Evolutionary conservation across 305 asterid genomes (phyloP).

Genomic region (Solanum hybrid): DNA sequence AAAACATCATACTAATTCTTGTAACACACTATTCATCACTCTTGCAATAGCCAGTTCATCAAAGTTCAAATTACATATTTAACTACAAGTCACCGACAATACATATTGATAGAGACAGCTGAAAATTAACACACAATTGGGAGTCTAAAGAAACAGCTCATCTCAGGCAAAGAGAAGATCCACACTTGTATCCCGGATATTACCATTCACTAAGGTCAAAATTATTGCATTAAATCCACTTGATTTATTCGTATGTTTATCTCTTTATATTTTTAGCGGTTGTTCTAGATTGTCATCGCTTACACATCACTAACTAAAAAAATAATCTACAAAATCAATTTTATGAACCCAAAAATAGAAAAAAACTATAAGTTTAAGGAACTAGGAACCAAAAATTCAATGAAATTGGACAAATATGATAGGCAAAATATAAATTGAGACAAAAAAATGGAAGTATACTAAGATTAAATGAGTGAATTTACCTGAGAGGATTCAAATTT

Average conservation of each 20-base stretch:
- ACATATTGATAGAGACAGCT: background rate
- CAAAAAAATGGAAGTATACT: background rate
- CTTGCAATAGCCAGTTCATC: background rate
- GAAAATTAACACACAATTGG: background rate
- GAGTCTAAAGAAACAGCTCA: background rate
- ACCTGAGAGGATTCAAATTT: background rate
- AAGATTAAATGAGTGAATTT: background rate
- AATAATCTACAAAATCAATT: background rate
- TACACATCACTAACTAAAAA: too few relatives aligned
- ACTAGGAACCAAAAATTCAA: background rate
- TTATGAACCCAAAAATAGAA: background rate
- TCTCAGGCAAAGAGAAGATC: background rate
- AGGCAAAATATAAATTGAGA: background rate
- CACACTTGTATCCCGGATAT: background rate
- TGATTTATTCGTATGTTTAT: background rate
- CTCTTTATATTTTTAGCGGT: too few relatives aligned
- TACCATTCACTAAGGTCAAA: background rate
- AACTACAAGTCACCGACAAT: background rate
- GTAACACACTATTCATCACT: background rate
- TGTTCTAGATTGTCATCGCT: too few relatives aligned
- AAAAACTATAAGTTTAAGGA: background rate
- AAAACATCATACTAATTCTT: background rate
- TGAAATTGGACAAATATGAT: background rate
- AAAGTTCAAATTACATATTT: background rate
- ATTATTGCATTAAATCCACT: background rate